Evolutionary conservation across 148 eudicot species (phyloP), one percentile per base, ranked within the genome.

Genomic region (Suaeda aralocaspica): DNA sequence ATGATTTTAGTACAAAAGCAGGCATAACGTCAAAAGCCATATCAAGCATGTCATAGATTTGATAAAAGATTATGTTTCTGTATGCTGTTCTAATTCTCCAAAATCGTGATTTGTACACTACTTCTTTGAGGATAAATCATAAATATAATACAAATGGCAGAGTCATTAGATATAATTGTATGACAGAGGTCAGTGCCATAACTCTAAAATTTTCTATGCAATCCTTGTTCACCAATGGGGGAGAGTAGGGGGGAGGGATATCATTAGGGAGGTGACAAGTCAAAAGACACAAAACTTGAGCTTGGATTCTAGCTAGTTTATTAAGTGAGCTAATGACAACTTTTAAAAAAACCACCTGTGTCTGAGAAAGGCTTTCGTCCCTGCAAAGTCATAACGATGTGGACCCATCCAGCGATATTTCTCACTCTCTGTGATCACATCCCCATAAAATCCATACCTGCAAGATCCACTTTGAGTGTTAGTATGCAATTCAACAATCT

Each of bases 351-450:
- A n/a, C n/a, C 84, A 94, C 99, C 84, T 87, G 84, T 91, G 97
- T 74, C 72, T 84, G 68, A 94, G 82, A 77, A 94, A 94, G 62
- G 87, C 96, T 74, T 83, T 85, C 36, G 99, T 94, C 70, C 99
- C 99, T 64, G 97, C 97, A 83, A 86, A 81, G 78, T 94, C 99
- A 68, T 94, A 94, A 72, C 99, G 85, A 52, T 84, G 89, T 6
- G 99, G 99, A 71, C 99, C 99, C 99, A 94, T 94, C 99, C 99
- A 94, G 51, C 99, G 92, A 69, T 81, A 89, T 71, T 83, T 91
- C 76, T 94, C 99, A 66, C 99, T 94, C 78, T 94, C 99, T 13
- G 84, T 79, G 59, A 94, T 91, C 72, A 94, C 99, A 80, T 94
- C 99, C 61, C 99, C 99, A 74, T 94, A 94, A 76, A 94, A 94